Base-by-base conservation (phyloP, 768 basidiomycete species). In the Suillus ampliporus region DNA sequence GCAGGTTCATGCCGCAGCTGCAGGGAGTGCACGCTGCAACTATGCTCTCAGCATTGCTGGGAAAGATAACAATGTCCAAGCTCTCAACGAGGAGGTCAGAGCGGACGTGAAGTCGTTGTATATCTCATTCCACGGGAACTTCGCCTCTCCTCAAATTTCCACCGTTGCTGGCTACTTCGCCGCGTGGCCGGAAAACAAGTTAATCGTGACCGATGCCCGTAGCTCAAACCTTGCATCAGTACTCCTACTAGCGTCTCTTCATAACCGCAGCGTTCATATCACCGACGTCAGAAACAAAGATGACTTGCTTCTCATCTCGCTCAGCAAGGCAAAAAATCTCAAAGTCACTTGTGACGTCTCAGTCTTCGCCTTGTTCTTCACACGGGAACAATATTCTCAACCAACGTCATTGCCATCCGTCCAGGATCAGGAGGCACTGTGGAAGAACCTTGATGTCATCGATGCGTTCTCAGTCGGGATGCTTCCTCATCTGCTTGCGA, bases 301-400 rank as follows among this genome's bases (percentile, higher is more conserved):
- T 60, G 97, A 99, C 71, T 80, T 99, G 53, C 81, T 91, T 35
- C 79, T 99, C 62, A 98, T 99, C 72, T 89, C 91, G 3, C 83
- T 99, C 43, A 95, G 94, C 84, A 99, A 99, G 80, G 89, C 90
- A 46, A 96, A 95, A 80, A 83, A 91, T 14, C 85, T 99, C 69
- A 91, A 93, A 70, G 97, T 98, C 56, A 98, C 97, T 4, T 99
- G 97, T 75, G 97, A 99, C 68, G 94, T 97, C 37, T 89, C 95
- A 15, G 84, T 98, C 56, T 98, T 91, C 76, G 85, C 93, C 19
- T 79, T 99, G 58, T 98, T 97, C 86, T 96, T 94, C 80, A 86
- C 85, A 2, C 82, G 79, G 50, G 90, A 90, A 59, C 83, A 92
- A 63, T 96, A 87, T 80, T 89, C 90, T 2, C 79, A 77, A 2